A percentile compares a stretch with the other conserved stretches of the same genome.
phyloP scores from a whole-genome alignment of 306 rosid genomes.

The Fagus sylvatica region DNA sequence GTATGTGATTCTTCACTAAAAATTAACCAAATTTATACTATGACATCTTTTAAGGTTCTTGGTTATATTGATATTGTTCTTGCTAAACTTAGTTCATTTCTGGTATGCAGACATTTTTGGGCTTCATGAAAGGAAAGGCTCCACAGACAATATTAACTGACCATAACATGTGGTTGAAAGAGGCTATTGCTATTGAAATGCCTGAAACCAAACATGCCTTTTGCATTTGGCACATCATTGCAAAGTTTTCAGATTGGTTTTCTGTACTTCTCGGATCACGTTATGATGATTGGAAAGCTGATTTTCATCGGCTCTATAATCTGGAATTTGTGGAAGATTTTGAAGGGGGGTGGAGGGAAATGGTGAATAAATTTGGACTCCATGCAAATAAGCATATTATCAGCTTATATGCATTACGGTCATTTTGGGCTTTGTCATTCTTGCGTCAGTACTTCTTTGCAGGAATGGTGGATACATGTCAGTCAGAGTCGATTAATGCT shows the following conservation, averaged over 20 bases:
- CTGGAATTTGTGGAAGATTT: conserved; percentile 65
- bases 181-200: conserved; percentile 69
- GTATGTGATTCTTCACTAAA: neutral
- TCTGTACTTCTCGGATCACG: conserved; percentile 64
- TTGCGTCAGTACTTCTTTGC: conserved; percentile 78
- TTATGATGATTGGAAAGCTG: conserved; percentile 81
- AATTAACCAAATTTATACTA: conserved; percentile 8
- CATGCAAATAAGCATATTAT: conserved; percentile 66
- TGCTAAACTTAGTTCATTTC: neutral
- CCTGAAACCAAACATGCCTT: conserved; percentile 74
- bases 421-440: conserved; percentile 81
- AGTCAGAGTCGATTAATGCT: conserved; percentile 57
- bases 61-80: conserved; percentile 11
- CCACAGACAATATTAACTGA: conserved; percentile 77
- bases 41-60: conserved; percentile 15
- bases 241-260: conserved; percentile 88
- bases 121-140: conserved; percentile 83
- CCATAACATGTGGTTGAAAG: conserved; percentile 91
- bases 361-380: conserved; percentile 71
- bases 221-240: conserved; percentile 78
- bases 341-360: conserved; percentile 75
- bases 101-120: conserved; percentile 59
- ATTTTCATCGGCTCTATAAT: conserved; percentile 74
- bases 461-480: conserved; percentile 61
- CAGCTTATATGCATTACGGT: conserved; percentile 69